Conservation (phyloP, 441 rosid species). For the Erysimum cheiri region DNA sequence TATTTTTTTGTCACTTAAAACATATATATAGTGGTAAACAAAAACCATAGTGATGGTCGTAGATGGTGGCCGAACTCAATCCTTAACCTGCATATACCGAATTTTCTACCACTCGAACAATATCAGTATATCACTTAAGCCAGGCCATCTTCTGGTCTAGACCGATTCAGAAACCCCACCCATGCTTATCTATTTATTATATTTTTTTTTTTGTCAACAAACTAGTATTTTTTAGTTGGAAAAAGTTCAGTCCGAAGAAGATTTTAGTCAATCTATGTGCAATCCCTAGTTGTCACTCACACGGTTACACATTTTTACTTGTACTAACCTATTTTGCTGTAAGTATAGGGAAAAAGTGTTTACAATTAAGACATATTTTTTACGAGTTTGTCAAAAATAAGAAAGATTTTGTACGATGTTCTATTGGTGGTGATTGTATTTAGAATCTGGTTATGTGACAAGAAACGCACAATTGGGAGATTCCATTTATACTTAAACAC, state of each 20-base stretch:
- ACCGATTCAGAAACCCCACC: no score
- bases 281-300: neutral
- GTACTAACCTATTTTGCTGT: neutral
- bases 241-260: neutral
- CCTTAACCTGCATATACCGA: no score
- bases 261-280: neutral
- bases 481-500: conserved; percentile 16
- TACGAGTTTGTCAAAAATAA: neutral
- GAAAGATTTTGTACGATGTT: conserved; percentile 24
- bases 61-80: no score
- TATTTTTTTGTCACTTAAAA: no score
- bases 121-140: no score
- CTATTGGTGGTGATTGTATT: conserved; percentile 20
- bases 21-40: no score
- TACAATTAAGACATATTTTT: neutral
- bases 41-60: no score
- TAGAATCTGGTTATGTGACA: conserved; percentile 11
- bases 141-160: no score
- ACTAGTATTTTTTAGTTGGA: neutral
- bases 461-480: conserved; percentile 14
- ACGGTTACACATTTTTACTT: neutral
- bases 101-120: no score
- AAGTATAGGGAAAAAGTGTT: neutral
- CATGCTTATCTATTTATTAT: no score
- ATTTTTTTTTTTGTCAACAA: neutral